Percentiles rank a stretch among this genome's conserved stretches.
Evolutionary conservation across 1,139 yeast genomes (phyloP).

Genomic region (Candida sp.): DNA sequence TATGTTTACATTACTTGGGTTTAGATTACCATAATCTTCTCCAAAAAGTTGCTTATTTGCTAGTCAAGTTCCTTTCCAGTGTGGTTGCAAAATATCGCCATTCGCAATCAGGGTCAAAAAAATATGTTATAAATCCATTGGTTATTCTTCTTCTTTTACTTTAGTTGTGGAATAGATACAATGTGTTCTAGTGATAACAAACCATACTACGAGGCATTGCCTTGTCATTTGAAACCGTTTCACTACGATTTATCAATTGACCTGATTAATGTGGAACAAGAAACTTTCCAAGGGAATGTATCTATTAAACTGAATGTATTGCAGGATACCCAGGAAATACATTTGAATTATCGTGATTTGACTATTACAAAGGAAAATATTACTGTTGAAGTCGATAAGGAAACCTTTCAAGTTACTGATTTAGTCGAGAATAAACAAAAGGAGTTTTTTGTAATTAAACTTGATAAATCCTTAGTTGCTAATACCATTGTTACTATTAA

Average conservation of each 20-base stretch:
- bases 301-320: conserved; percentile 32
- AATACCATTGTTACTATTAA: conserved; percentile 14
- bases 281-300: conserved; percentile 41
- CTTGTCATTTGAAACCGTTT: conserved; percentile 35
- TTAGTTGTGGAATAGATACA: background rate
- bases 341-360: conserved; percentile 42
- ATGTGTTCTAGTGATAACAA: background rate
- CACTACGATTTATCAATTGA: conserved; percentile 41
- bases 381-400: conserved; percentile 6
- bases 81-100: too few species aligned
- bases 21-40: too few species aligned
- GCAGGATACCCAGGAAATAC: conserved; percentile 30
- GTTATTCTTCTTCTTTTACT: too few species aligned
- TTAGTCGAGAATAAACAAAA: conserved; percentile 18
- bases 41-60: too few species aligned
- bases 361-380: conserved; percentile 12
- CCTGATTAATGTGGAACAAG: conserved; percentile 28
- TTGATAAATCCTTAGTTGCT: conserved; percentile 14
- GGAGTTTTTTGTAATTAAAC: conserved; percentile 25
- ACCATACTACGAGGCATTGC: conserved; percentile 43
- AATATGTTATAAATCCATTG: too few species aligned
- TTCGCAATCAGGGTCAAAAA: too few species aligned
- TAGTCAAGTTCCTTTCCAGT: too few species aligned
- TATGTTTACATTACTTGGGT: too few species aligned
- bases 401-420: conserved; percentile 9